Evolutionary conservation across 805 yeast genomes (phyloP).

Genomic region (Hanseniaspora lindneri): DNA sequence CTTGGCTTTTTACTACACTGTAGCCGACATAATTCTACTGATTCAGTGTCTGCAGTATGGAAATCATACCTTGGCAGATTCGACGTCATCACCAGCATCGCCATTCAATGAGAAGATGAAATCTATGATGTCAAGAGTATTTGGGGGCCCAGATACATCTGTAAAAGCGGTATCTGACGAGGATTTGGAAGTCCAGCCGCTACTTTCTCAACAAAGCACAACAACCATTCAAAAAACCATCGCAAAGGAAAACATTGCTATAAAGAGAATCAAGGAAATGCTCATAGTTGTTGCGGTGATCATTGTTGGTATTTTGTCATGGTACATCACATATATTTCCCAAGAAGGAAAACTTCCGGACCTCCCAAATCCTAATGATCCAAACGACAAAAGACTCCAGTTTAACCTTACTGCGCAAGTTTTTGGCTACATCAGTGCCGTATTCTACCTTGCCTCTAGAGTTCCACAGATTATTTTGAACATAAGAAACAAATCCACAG

Average conservation of each 20-base stretch:
- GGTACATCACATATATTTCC: slow-evolving; percentile 51
- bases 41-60: slow-evolving; percentile 78
- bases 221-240: slow-evolving; percentile 16
- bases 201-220: slow-evolving; percentile 22
- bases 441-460: slow-evolving; percentile 71
- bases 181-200: slow-evolving; percentile 4
- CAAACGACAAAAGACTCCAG: slow-evolving; percentile 33
- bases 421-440: slow-evolving; percentile 72
- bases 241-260: slow-evolving; percentile 20
- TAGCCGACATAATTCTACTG: slow-evolving; percentile 75
- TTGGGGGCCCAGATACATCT: slow-evolving; percentile 5
- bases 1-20: slow-evolving; percentile 81
- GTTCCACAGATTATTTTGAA: slow-evolving; percentile 84
- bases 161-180: slow-evolving; percentile 17
- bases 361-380: slow-evolving; percentile 31
- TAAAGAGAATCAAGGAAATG: slow-evolving; percentile 24
- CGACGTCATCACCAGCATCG: slow-evolving; percentile 75
- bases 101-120: slow-evolving; percentile 39
- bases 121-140: slow-evolving; percentile 4
- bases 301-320: slow-evolving; percentile 73
- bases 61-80: slow-evolving; percentile 45
- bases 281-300: slow-evolving; percentile 58
- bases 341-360: slow-evolving; percentile 5
- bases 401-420: slow-evolving; percentile 72
- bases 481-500: slow-evolving; percentile 79